Evolutionary conservation across 2,329 filamentous ascomycete genomes (phyloP), one percentile per base, ranked within the genome.

Genomic region (Penicillium psychrosexuale): DNA sequence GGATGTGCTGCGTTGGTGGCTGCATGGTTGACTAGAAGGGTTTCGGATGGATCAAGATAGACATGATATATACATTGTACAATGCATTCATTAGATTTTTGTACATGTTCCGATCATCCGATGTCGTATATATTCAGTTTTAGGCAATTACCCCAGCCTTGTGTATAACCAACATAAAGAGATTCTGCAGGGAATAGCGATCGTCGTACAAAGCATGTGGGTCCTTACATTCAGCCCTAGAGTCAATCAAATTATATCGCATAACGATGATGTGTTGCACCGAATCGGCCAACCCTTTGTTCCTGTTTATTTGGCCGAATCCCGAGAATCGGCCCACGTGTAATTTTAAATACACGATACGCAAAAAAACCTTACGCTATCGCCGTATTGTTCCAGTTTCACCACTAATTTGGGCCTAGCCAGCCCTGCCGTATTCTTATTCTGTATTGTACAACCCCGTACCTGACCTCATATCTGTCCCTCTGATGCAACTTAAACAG

Each of bases 1-100:
- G 93, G 92, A 2, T 73, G 89, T 40, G 89, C 88, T 59, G 90
- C 91, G 1, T 71, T 97, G 45, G 76, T 88, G 3, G 89, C 93
- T 6, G 90, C 89, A 5, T 90, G 82, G 63, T 82, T 93, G 68
- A 87, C 90, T 11, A 78, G 81, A 47, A 79, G 81, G 55, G 84
- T 94, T 34, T 78, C 81, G 37, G 89, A 92, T 65, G 84, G 87
- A 33, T 55, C 61, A 11, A 51, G 44, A 39, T 51, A 51, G 54
- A 36, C 6, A 17, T 42, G 22, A 43, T 3, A 19, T 19, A 2
- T n/a, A 19, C 11, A 31, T 17, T 3, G 5, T 31, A 11, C 9
- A 30, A 39, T 17, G 8, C 1, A 31, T 30, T 17, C n/a, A 9
- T 28, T n/a, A 9, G 8, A 30, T 43, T 30, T 17, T 34, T 24